A percentile compares a stretch with the other conserved stretches of the same genome.
These are phyloP conservation scores for Coemansia sp. DNA, from an alignment of 192 early-diverging fungal species.

Conservation along the genomic window DNA sequence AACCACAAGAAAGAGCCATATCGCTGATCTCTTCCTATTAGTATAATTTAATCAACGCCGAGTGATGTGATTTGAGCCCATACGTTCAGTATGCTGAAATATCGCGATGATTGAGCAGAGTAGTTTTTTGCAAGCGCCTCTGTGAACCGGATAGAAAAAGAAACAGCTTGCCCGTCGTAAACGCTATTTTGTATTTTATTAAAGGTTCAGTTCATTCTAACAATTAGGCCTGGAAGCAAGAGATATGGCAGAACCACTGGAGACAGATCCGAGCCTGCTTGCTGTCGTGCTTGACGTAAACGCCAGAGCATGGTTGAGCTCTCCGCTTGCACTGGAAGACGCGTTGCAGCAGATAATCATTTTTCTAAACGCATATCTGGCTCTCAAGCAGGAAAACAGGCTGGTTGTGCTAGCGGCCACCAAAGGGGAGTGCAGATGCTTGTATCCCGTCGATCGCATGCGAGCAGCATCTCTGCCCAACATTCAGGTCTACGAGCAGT, in stretches of 20 bases:
- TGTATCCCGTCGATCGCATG: slow-evolving; percentile 36
- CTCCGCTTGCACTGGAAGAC: slow-evolving; percentile 62
- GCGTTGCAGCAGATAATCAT: slow-evolving; percentile 78
- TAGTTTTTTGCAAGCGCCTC: background rate
- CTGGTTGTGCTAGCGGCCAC: slow-evolving; percentile 77
- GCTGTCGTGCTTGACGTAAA: slow-evolving; percentile 85
- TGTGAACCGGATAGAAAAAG: background rate
- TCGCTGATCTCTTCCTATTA: background rate
- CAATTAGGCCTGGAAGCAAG: background rate
- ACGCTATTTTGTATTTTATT: background rate
- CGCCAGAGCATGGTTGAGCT: slow-evolving; percentile 70
- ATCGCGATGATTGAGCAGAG: background rate
- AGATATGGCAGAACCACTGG: slow-evolving; percentile 35
- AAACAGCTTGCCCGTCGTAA: background rate
- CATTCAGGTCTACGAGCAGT: slow-evolving; percentile 55
- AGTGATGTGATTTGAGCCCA: background rate
- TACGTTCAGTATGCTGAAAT: background rate
- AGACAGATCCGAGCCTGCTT: slow-evolving; percentile 74
- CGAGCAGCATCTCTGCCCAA: slow-evolving; percentile 15
- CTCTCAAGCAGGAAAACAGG: slow-evolving; percentile 83
- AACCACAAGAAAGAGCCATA: background rate
- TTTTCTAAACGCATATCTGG: slow-evolving; percentile 93
- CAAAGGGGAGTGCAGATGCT: slow-evolving; percentile 29
- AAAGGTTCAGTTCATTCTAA: background rate
- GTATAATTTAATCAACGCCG: too few species aligned